Base-by-base conservation (phyloP, 495 filamentous ascomycete genomes). In the Cairneyella variabilis region DNA sequence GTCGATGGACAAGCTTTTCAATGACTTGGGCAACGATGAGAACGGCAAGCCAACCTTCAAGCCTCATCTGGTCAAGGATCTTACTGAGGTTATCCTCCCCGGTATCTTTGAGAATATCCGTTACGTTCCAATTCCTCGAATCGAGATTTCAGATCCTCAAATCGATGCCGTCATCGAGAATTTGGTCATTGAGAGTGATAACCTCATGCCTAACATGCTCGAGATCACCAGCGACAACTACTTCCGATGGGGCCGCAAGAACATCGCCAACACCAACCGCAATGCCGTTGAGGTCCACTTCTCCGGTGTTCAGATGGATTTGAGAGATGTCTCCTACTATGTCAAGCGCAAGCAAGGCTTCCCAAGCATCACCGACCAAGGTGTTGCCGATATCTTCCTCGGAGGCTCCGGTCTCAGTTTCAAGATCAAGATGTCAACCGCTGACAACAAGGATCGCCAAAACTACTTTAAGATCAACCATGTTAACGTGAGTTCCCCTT, bases 341-440 rank as follows among this genome's bases (percentile, higher is more conserved):
- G 78, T 98, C 74, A 91, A 95, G 71, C 87, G 85, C 72, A 98
- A 98, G 78, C 76, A 95, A 65, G 95, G 95, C 38, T 97, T 97
- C 76, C 95, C 92, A 2, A 81, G 87, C 11, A 75, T 98, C 66
- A 91, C 82, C 41, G 93, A 98, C 63, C 86, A 79, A 3, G 93
- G 93, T 71, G 71, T 98, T 25, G 88, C 89, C 75, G 90, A 97
- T 63, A 85, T 98, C 65, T 83, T 89, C 70, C 79, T 98, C 41
- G 89, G 85, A 30, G 93, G 95, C 44, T 77, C 84, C 23, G 93
- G 93, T 34, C 85, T 98, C 69, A 83, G 82, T 63, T 96, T 97
- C 82, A 92, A 91, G 68, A 82, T 97, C 61, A 89, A 88, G 60
- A 79, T 97, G 61, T 86, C 91, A 34, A 91, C 83, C 30, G 83